A percentile compares a stretch with the other conserved stretches of the same genome.
Conservation (phyloP, 805 yeast genomes). For the Phaffomyces thermotolerans region DNA sequence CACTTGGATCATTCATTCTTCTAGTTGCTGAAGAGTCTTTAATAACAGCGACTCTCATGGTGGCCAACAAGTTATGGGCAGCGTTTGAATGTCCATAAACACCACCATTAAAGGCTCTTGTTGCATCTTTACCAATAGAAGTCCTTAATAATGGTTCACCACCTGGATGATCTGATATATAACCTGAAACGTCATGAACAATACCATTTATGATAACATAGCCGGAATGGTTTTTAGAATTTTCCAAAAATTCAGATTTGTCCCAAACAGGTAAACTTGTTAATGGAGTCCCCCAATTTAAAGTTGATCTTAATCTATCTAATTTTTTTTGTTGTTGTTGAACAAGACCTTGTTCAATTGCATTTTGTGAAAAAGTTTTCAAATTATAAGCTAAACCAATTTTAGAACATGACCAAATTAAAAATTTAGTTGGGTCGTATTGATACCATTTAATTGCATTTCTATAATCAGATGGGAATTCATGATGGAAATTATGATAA, state of each 20-base stretch:
- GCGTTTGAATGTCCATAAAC: conserved; percentile 83
- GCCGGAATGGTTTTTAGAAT: conserved; percentile 41
- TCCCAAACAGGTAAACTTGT: conserved; percentile 70
- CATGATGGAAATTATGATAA: conserved; percentile 86
- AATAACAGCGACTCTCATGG: conserved; percentile 76
- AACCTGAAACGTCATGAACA: conserved; percentile 65
- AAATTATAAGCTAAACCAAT: conserved; percentile 62
- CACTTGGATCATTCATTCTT: conserved; percentile 15
- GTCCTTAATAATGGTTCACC: conserved; percentile 67
- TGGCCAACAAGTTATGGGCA: conserved; percentile 75
- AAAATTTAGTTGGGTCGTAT: conserved; percentile 73
- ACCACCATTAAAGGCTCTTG: conserved; percentile 80
- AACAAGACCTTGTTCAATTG: conserved; percentile 72
- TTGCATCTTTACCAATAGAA: conserved; percentile 74
- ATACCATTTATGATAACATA: conserved; percentile 70
- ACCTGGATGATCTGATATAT: conserved; percentile 77
- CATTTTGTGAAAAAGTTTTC: conserved; percentile 71
- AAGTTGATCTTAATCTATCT: conserved; percentile 49
- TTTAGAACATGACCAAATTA: conserved; percentile 52
- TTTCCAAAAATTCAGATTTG: conserved; percentile 44
- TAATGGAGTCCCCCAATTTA: conserved; percentile 73
- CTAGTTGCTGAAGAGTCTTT: conserved; percentile 49
- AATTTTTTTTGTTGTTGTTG: conserved; percentile 82
- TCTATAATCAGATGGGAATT: conserved; percentile 84
- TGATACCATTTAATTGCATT: conserved; percentile 84